These are phyloP conservation scores for Penicillium daleae DNA, from an alignment of 495 filamentous ascomycete genomes.

Conservation along the genomic window DNA sequence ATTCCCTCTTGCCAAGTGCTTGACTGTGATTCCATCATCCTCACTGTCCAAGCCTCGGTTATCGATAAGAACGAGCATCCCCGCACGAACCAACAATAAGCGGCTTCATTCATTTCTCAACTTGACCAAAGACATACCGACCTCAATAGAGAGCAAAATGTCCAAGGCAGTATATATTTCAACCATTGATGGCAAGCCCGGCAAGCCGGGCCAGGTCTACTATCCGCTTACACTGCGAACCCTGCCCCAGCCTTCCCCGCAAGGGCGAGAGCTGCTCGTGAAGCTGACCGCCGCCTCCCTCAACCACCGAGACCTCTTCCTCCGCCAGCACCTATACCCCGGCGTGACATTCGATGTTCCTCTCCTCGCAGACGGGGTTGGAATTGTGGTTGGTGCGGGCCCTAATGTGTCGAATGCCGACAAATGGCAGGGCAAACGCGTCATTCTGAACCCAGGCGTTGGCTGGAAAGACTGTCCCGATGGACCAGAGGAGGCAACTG, in stretches of 20 bases:
- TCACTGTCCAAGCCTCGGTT: slow-evolving; percentile 18
- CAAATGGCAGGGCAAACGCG: slow-evolving; percentile 64
- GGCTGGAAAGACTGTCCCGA: slow-evolving; percentile 74
- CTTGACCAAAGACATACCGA: neutral
- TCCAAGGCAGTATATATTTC: slow-evolving; percentile 56
- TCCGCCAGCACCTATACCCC: slow-evolving; percentile 89
- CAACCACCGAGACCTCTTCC: slow-evolving; percentile 92
- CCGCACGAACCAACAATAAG: slow-evolving; percentile 16
- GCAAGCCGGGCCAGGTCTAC: slow-evolving; percentile 88
- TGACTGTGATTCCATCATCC: neutral
- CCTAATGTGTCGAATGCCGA: slow-evolving; percentile 48
- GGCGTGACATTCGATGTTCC: slow-evolving; percentile 75
- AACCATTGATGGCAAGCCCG: slow-evolving; percentile 60
- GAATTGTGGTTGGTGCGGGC: slow-evolving; percentile 67
- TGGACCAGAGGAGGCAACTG: slow-evolving; percentile 68
- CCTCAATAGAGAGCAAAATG: slow-evolving; percentile 42
- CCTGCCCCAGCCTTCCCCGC: slow-evolving; percentile 62
- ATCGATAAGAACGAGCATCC: slow-evolving; percentile 24
- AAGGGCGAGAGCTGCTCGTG: slow-evolving; percentile 67
- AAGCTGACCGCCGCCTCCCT: slow-evolving; percentile 75
- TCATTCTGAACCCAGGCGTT: slow-evolving; percentile 71
- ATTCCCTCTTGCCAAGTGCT: neutral
- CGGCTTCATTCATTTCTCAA: neutral
- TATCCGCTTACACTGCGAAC: slow-evolving; percentile 63
- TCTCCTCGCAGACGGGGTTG: slow-evolving; percentile 78